phyloP scores from a whole-genome alignment of 345 rosid species.

The Murraya koenigii region DNA sequence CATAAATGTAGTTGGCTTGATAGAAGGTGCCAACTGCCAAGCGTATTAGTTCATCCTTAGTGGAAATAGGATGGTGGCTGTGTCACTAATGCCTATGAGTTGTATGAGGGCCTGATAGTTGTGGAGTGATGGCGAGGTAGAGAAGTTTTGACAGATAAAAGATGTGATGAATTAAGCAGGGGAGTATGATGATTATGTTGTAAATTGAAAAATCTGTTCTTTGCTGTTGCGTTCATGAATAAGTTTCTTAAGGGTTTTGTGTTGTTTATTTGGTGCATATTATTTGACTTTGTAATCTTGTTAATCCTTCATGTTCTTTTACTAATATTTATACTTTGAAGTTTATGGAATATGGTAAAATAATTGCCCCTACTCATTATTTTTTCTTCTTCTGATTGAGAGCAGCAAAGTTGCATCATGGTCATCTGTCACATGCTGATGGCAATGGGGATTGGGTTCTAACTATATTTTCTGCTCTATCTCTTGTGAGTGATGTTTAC shows the following conservation, averaged over 20 bases:
- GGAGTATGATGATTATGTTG: background rate
- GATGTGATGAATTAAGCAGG: background rate
- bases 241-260: background rate
- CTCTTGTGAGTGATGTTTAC: slow-evolving; percentile 65
- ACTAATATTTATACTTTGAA: background rate
- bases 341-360: background rate
- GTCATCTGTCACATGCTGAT: slow-evolving; percentile 83
- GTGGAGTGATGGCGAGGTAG: background rate
- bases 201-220: no score
- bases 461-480: slow-evolving; percentile 80
- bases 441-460: slow-evolving; percentile 99
- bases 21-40: background rate
- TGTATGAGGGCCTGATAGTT: background rate
- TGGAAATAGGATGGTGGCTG: background rate
- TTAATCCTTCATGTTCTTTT: background rate
- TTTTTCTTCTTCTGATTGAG: slow-evolving; percentile 12
- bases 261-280: background rate
- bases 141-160: no score
- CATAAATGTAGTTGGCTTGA: background rate
- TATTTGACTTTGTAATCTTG: background rate
- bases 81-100: background rate
- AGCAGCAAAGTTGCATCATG: slow-evolving; percentile 90
- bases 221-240: background rate
- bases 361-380: background rate
- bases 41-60: background rate